phyloP scores from a whole-genome alignment of 2,329 filamentous ascomycete species.

The Fusarium pininemorale region DNA sequence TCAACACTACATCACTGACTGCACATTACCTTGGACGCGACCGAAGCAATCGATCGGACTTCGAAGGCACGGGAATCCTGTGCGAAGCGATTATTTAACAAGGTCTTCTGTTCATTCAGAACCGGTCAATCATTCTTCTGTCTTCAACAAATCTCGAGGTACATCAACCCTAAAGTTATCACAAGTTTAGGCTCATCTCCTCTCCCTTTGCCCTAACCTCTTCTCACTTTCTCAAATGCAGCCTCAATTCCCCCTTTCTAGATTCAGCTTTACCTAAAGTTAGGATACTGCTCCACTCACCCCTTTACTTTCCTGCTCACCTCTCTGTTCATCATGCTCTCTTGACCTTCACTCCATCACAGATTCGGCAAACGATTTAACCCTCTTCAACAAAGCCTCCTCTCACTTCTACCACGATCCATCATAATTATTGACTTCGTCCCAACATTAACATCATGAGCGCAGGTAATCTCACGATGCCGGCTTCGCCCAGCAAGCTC shows the following conservation, averaged over 20 bases:
- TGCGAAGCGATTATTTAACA: accelerated
- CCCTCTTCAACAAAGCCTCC: no score
- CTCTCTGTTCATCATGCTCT: neutral
- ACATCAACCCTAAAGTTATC: neutral
- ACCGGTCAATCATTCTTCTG: no score
- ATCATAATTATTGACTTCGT: neutral
- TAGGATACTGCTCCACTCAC: neutral
- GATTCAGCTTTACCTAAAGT: neutral
- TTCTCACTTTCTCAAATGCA: neutral
- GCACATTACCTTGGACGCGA: no score
- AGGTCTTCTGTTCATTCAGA: neutral
- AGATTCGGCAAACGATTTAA: neutral
- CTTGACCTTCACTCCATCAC: neutral
- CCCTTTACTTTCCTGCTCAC: neutral
- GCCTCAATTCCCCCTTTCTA: neutral
- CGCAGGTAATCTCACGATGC: neutral
- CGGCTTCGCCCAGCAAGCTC: neutral
- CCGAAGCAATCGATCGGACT: neutral
- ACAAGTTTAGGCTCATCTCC: neutral
- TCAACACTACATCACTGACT: neutral
- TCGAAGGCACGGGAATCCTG: neutral
- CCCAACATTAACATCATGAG: neutral
- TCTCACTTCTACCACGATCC: no score
- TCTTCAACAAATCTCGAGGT: neutral
- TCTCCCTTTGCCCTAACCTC: neutral